Evolutionary conservation across 2,329 filamentous ascomycete genomes (phyloP), one percentile per base, ranked within the genome.

Genomic region (Gnomoniopsis smithogilvyi): DNA sequence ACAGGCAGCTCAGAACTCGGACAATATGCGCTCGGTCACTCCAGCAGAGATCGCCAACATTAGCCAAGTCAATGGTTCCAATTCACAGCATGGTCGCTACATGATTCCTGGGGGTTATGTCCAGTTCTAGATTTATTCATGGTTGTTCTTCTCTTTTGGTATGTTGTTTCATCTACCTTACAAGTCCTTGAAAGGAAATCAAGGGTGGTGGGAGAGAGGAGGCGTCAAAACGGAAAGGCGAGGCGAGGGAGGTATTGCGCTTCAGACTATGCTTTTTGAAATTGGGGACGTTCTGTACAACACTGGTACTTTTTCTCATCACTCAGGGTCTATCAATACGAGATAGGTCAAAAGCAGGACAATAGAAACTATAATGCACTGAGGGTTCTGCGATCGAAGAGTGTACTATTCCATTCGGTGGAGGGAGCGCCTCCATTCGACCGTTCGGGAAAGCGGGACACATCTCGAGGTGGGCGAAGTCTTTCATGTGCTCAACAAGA

Each of bases 191-290:
- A 43, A 41, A 46, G 15, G 38, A 26, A 15, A 34, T 17, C 34
- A 14, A 15, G 11, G 41, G 24, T 33, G 17, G 41, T 33, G 12
- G 51, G 51, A 21, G 36, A 46, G 15, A 22, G 12, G 38, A n/a
- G 51, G 51, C 51, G 51, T 54, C 51, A 54, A 46, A 46, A 54
- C 26, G 51, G 51, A 43, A 33, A 46, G 51, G 51, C 41, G 41
- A 54, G 51, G 38, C 41, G 36, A 46, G 46, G 51, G 38, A 34
- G 12, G 43, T 2, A 46, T 22, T 30, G 15, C 38, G 26, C 24
- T 46, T 34, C 21, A 41, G 51, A 48, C 17, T 48, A n/a, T 30
- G 46, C 46, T 52, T 46, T 34, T 6, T 15, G 51, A 53, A n/a
- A 33, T 45, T 24, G 51, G 51, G 36, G 43, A 19, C 33, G 15